Conservation (phyloP, 768 basidiomycete genomes). For the Lentinula aciculospora region DNA sequence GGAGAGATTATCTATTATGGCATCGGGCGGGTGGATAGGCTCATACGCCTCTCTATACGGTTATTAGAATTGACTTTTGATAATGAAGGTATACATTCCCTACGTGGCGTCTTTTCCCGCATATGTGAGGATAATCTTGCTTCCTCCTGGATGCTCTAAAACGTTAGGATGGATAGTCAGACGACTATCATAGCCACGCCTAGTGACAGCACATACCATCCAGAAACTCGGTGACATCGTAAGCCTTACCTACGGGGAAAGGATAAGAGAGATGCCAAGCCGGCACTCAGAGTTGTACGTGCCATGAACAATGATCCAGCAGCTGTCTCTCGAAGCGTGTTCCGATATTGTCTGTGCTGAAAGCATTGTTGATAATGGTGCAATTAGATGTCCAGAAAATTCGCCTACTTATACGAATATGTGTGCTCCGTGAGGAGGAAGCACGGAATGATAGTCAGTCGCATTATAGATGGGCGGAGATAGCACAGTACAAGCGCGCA, state of each 20-base stretch:
- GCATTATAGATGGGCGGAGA: not conserved
- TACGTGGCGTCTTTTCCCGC: constrained; percentile 89
- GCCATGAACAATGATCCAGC: constrained; percentile 88
- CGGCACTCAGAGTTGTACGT: constrained; percentile 10
- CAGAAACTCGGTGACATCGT: constrained; percentile 76
- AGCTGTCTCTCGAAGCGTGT: constrained; percentile 55
- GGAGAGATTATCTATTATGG: constrained; percentile 69
- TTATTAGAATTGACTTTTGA: not conserved
- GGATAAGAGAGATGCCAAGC: constrained; percentile 4
- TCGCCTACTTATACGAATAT: not conserved
- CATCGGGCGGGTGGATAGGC: constrained; percentile 84
- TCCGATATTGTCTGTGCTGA: constrained; percentile 45
- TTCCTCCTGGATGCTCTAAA: constrained; percentile 73
- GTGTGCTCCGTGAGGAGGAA: not conserved
- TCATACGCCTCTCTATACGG: constrained; percentile 68
- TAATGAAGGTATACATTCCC: constrained; percentile 18
- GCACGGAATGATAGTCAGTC: not conserved
- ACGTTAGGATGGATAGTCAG: not conserved
- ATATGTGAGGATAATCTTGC: constrained; percentile 81
- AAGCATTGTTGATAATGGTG: constrained; percentile 14
- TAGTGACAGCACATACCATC: constrained; percentile 39
- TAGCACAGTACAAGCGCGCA: not conserved
- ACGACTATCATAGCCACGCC: not conserved
- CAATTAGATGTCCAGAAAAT: not conserved
- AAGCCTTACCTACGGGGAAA: constrained; percentile 53